Conservation (phyloP, 495 filamentous ascomycete species). For the Chaetomium cochliodes region DNA sequence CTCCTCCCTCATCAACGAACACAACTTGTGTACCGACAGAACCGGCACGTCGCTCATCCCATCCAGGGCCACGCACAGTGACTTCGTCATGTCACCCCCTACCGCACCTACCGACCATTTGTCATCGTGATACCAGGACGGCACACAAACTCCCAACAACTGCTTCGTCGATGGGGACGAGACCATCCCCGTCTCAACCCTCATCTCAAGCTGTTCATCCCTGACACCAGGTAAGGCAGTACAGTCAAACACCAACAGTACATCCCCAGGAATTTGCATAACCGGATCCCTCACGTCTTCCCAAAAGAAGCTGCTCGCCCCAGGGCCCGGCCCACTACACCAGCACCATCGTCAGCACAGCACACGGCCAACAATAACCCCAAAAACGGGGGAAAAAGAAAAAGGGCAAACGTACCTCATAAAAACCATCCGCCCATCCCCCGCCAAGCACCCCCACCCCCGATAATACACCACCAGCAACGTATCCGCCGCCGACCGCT, state of each 20-base stretch:
- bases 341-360: background rate
- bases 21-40: conserved; percentile 31
- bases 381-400: background rate
- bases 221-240: conserved; percentile 10
- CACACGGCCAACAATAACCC: background rate
- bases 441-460: conserved; percentile 26
- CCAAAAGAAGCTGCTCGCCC: conserved; percentile 29
- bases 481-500: conserved; percentile 7
- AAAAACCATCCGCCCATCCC: conserved; percentile 30
- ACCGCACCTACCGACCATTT: background rate
- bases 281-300: conserved; percentile 35
- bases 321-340: background rate
- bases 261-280: conserved; percentile 26
- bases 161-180: conserved; percentile 27
- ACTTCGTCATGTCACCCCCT: conserved; percentile 22
- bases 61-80: conserved; percentile 27
- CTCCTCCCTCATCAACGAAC: conserved; percentile 30
- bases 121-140: background rate
- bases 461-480: conserved; percentile 32
- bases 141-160: conserved; percentile 29
- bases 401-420: conserved; percentile 19
- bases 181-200: conserved; percentile 24
- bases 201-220: conserved; percentile 17
- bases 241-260: conserved; percentile 34
- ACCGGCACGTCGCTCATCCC: conserved; percentile 5